Evolutionary conservation across 768 basidiomycete genomes (phyloP), one percentile per base, ranked within the genome.

Genomic region (Boletus rubescentipes): DNA sequence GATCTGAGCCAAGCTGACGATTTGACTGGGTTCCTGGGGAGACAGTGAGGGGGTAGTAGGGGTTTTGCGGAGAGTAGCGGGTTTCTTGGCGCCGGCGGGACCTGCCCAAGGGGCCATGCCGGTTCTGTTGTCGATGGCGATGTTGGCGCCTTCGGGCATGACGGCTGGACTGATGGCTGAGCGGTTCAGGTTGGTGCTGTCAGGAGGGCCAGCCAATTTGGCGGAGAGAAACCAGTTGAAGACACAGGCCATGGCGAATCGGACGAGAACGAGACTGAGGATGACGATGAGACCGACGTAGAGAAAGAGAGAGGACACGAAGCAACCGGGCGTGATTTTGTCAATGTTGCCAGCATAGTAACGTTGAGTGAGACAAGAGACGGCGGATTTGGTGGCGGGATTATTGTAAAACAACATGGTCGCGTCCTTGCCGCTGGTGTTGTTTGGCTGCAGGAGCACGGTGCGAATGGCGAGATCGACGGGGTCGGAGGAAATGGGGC

Each of bases 161-260:
- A 99, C 96, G 1, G 92, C 91, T 16, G 96, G 96, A 64, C 90
- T 93, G 68, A 99, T 91, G 46, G 85, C 96, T 14, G 86, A 83
- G 40, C 92, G 80, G 59, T 87, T 85, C 34, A 98, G 78, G 47
- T 91, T 80, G 54, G 79, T 80, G 56, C 70, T 84, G 56, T 81
- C 81, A 0, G 91, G 91, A 23, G 91, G 84, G 11, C 85, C 84
- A 16, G 93, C 89, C 32, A 98, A 80, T 50, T 80, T 81, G 9
- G 81, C 82, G 10, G 94, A 95, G 45, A 98, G 75, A 76, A 92
- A 96, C 97, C 97, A 99, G 64, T 85, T 93, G 80, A 98, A 99
- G 38, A 96, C 70, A 69, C 92, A 92, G 1, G 97, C 97, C 96
- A 99, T 98, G 62, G 79, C 71, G 73, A 98, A 99, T 34, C 97